Percentiles rank a stretch among this genome's conserved stretches.
These are phyloP conservation scores for Halenospora varia DNA, from an alignment of 495 filamentous ascomycete genomes.

Conservation along the genomic window DNA sequence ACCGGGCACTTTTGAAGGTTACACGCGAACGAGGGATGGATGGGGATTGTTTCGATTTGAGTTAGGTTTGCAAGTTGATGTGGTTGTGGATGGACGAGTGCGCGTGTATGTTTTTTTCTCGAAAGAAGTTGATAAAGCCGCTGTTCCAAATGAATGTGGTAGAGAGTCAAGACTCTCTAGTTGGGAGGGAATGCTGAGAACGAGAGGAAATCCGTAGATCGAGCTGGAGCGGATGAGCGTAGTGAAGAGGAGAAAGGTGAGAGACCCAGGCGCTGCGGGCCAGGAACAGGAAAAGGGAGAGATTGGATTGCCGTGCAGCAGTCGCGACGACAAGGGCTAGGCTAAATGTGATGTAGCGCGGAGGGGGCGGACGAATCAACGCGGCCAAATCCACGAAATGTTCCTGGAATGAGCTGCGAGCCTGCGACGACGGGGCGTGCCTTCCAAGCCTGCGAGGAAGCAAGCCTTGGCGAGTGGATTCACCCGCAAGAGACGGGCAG, in stretches of 20 bases:
- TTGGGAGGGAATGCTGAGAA: constrained; percentile 26
- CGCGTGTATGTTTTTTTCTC: neutral
- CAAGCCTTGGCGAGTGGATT: neutral
- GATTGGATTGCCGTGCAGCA: neutral
- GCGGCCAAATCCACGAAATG: no score
- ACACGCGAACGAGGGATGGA: constrained; percentile 4
- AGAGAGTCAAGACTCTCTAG: constrained; percentile 49
- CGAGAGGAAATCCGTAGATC: constrained; percentile 18
- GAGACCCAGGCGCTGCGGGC: constrained; percentile 33
- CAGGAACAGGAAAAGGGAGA: constrained; percentile 14
- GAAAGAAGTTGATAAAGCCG: constrained; percentile 15
- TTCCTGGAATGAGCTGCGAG: neutral
- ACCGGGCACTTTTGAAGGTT: constrained; percentile 4
- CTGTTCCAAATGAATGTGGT: constrained; percentile 57
- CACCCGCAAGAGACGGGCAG: no score
- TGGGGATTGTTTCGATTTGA: constrained; percentile 3
- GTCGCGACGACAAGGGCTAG: neutral
- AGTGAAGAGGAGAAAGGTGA: constrained; percentile 29
- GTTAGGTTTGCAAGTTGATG: neutral
- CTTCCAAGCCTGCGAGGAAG: no score
- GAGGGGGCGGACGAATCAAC: neutral
- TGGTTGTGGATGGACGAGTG: neutral
- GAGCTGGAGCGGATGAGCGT: constrained; percentile 6
- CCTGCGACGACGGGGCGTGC: neutral
- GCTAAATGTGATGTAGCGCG: neutral